These are phyloP conservation scores for Euphorbia lathyris DNA, from an alignment of 345 rosid genomes.

Conservation along the genomic window DNA sequence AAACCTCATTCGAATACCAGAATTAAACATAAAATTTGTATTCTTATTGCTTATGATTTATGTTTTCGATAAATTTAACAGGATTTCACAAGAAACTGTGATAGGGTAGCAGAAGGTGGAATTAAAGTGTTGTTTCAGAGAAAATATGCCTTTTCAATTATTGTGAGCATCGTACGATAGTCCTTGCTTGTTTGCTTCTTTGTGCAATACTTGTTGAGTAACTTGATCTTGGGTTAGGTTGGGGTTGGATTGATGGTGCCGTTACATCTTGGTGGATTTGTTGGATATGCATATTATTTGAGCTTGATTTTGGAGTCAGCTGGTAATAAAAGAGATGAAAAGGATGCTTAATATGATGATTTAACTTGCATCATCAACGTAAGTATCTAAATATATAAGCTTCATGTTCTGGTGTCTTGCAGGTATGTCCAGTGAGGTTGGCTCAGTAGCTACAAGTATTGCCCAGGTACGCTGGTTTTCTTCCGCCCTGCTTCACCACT, in stretches of 20 bases:
- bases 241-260: slow-evolving; percentile 44
- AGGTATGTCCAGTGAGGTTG: slow-evolving; percentile 37
- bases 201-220: neutral
- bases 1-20: no score
- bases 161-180: slow-evolving; percentile 16
- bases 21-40: neutral
- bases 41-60: neutral
- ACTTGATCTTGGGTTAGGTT: slow-evolving; percentile 24
- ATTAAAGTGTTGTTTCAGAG: slow-evolving; percentile 29
- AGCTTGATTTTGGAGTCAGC: slow-evolving; percentile 37
- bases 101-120: slow-evolving; percentile 24
- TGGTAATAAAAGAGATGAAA: slow-evolving; percentile 23
- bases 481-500: no score
- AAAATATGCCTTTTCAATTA: slow-evolving; percentile 28
- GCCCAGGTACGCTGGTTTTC: slow-evolving; percentile 34
- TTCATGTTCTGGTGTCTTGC: neutral
- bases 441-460: slow-evolving; percentile 30
- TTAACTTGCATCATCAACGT: no score
- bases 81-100: slow-evolving; percentile 30
- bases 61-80: slow-evolving; percentile 4
- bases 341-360: no score
- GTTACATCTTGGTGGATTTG: slow-evolving; percentile 40
- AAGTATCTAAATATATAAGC: no score
- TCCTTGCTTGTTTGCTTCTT: no score
- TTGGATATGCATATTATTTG: slow-evolving; percentile 30